Evolutionary conservation across 208 protist species (phyloP).

Genomic region (Trypanosoma cruzi): DNA sequence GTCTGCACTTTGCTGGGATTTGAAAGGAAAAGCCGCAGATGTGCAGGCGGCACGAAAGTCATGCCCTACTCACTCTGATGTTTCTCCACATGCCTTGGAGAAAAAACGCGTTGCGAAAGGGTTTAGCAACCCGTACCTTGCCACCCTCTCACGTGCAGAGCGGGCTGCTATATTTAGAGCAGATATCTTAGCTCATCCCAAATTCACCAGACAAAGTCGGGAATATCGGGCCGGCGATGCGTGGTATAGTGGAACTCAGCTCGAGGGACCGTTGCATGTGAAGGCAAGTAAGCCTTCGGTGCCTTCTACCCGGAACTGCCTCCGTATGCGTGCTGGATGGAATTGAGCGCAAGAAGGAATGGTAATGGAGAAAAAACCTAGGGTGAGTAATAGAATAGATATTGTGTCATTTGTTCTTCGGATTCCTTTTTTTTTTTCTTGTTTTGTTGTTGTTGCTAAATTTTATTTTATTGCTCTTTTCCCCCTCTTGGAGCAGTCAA

Average conservation of each 20-base stretch:
- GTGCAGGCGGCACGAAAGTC: neutral
- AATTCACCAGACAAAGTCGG: slow-evolving; percentile 41
- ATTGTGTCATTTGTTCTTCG: neutral
- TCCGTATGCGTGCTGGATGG: slow-evolving; percentile 20
- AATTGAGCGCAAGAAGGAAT: neutral
- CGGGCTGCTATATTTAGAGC: slow-evolving; percentile 39
- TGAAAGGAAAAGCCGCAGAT: slow-evolving; percentile 11
- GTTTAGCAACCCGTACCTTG: slow-evolving; percentile 17
- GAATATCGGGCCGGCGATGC: slow-evolving; percentile 34
- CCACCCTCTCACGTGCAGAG: slow-evolving; percentile 38
- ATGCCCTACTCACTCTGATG: neutral
- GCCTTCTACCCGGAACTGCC: slow-evolving; percentile 30
- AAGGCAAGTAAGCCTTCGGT: neutral
- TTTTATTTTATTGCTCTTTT: neutral
- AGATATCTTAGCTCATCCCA: slow-evolving; percentile 55
- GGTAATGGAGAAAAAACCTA: neutral
- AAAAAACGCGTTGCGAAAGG: neutral
- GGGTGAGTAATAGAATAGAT: neutral
- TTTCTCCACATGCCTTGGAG: neutral
- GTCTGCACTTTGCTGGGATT: slow-evolving; percentile 70
- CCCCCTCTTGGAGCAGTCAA: no score
- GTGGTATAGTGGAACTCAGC: slow-evolving; percentile 58
- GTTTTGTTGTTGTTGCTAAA: neutral
- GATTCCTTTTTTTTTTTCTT: slow-evolving; percentile 3
- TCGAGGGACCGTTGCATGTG: slow-evolving; percentile 31